A percentile compares a stretch with the other conserved stretches of the same genome.
These are phyloP conservation scores for Lipomyces yamadae DNA, from an alignment of 805 yeast species.

Conservation along the genomic window DNA sequence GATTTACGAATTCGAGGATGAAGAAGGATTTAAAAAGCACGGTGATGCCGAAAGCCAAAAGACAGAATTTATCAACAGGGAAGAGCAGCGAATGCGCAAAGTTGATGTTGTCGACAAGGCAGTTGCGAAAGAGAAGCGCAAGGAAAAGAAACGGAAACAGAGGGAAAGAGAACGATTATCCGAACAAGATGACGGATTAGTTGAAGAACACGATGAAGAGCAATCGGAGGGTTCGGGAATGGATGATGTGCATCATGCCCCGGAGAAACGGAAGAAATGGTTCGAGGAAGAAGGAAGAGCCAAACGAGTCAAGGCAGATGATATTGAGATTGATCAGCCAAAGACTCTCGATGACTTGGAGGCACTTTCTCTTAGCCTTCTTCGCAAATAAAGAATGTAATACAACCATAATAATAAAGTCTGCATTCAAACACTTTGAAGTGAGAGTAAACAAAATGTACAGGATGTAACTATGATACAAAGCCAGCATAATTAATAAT, in stretches of 20 bases:
- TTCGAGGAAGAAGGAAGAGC: slow-evolving; percentile 37
- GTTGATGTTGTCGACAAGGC: slow-evolving; percentile 81
- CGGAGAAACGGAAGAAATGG: slow-evolving; percentile 41
- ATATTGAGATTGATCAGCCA: slow-evolving; percentile 83
- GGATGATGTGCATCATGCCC: slow-evolving; percentile 58
- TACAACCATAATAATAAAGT: background rate
- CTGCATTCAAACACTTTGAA: background rate
- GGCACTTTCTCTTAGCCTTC: slow-evolving; percentile 67
- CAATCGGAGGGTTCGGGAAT: slow-evolving; percentile 44
- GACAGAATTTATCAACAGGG: slow-evolving; percentile 66
- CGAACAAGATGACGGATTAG: slow-evolving; percentile 40
- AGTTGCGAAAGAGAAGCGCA: slow-evolving; percentile 73
- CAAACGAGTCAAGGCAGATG: slow-evolving; percentile 42
- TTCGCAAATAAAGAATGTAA: background rate
- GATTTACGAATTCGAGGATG: slow-evolving; percentile 86
- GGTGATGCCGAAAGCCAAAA: slow-evolving; percentile 75
- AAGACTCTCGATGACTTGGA: slow-evolving; percentile 92
- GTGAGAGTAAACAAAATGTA: background rate
- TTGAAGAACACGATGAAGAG: slow-evolving; percentile 44
- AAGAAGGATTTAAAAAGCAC: slow-evolving; percentile 75
- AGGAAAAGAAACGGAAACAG: slow-evolving; percentile 82
- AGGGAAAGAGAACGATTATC: slow-evolving; percentile 45
- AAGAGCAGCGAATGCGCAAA: slow-evolving; percentile 66
- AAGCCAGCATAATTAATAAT: background rate
- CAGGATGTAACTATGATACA: background rate